phyloP scores from a whole-genome alignment of 140 eudicot genomes.

The Bidens hawaiensis region DNA sequence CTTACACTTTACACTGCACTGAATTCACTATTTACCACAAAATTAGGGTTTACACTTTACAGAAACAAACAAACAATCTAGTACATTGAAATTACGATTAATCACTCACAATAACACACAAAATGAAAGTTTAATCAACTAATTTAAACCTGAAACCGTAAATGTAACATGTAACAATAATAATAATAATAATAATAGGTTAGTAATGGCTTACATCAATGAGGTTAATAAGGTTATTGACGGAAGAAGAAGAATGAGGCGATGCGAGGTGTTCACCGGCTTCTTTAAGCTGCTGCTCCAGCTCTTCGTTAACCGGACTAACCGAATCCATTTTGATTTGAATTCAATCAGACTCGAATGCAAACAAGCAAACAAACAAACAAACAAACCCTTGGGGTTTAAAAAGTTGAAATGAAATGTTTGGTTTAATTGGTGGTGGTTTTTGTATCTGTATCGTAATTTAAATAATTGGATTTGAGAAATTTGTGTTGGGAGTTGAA shows the following conservation, averaged over 20 bases:
- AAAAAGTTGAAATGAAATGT: conserved; percentile 7
- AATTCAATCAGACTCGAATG: not conserved
- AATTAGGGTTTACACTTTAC: conserved; percentile 6
- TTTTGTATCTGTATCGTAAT: too few species aligned
- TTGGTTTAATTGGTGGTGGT: not conserved
- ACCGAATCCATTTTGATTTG: conserved; percentile 36
- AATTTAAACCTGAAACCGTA: not conserved
- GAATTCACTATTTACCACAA: too few species aligned
- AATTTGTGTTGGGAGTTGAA: conserved; percentile 5
- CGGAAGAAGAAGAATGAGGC: conserved; percentile 35
- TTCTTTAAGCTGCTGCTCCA: conserved; percentile 40
- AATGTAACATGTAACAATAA: not conserved
- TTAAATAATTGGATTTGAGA: not conserved
- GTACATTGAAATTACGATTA: not conserved
- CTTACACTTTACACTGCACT: too few species aligned
- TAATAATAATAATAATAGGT: not conserved
- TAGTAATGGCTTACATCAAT: conserved; percentile 52
- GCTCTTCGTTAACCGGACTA: conserved; percentile 22
- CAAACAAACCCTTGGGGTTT: conserved; percentile 5
- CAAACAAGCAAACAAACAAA: too few species aligned
- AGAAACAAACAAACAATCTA: not conserved
- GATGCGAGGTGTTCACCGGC: conserved; percentile 45
- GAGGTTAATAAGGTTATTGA: conserved; percentile 38
- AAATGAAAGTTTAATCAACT: not conserved
- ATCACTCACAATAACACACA: too few species aligned